Conservation (phyloP, 768 basidiomycete genomes). For the Auriscalpium vulgare region DNA sequence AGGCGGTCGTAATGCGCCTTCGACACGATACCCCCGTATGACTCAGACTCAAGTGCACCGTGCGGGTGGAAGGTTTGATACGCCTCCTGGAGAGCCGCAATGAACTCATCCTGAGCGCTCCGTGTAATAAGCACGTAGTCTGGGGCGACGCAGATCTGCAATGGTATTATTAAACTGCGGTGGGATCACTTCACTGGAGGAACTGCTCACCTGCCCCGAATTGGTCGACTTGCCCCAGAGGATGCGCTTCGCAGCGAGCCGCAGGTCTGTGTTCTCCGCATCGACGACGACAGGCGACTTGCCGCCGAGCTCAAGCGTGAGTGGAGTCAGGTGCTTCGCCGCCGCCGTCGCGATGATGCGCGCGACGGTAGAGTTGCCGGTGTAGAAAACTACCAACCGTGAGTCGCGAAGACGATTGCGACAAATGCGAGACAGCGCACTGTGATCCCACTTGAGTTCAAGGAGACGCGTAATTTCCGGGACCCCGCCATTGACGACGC, state of each 20-base stretch:
- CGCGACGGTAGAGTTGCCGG: constrained; percentile 28
- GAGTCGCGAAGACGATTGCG: not conserved
- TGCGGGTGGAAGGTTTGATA: constrained; percentile 46
- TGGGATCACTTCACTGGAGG: not conserved
- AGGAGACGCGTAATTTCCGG: constrained; percentile 30
- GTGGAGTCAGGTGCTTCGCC: constrained; percentile 34
- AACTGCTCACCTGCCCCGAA: constrained; percentile 44
- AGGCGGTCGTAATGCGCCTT: constrained; percentile 48
- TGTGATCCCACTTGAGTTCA: constrained; percentile 32
- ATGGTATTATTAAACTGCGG: not conserved
- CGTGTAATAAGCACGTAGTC: constrained; percentile 39
- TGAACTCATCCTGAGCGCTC: constrained; percentile 37
- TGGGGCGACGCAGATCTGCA: constrained; percentile 32
- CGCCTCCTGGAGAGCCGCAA: constrained; percentile 35
- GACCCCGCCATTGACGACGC: constrained; percentile 52
- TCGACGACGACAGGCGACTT: constrained; percentile 40
- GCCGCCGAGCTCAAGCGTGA: constrained; percentile 35
- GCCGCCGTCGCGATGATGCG: constrained; percentile 34
- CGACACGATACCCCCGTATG: constrained; percentile 46
- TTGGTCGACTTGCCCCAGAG: constrained; percentile 62
- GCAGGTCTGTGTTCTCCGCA: constrained; percentile 33
- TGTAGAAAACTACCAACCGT: constrained; percentile 29
- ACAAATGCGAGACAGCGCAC: constrained; percentile 28
- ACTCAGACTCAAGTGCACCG: constrained; percentile 35
- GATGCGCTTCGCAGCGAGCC: constrained; percentile 53